Conservation (phyloP, 2,329 filamentous ascomycete genomes). For the Beauveria scarabaeidicola region DNA sequence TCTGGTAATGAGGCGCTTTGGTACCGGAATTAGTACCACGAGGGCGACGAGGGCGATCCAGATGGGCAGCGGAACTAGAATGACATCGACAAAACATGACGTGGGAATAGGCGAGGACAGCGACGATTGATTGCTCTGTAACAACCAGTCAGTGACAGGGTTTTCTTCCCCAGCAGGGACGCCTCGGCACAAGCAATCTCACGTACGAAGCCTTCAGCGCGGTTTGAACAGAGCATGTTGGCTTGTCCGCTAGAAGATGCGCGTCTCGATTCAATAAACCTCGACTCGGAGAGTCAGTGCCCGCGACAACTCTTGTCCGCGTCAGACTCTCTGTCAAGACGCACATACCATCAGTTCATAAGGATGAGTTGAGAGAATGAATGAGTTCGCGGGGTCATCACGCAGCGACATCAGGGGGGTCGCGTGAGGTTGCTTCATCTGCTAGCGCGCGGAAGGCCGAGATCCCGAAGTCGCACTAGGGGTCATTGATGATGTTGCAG, state of each 20-base stretch:
- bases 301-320: not conserved
- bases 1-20: not conserved
- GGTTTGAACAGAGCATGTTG: constrained; percentile 4
- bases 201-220: constrained; percentile 11
- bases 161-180: too few relatives aligned
- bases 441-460: not conserved
- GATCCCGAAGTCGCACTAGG: not conserved
- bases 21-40: not conserved
- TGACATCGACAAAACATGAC: constrained; percentile 9
- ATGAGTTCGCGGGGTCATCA: not conserved
- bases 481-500: too few relatives aligned
- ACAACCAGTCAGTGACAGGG: not conserved
- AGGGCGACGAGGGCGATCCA: constrained; percentile 5
- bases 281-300: not conserved
- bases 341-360: too few relatives aligned
- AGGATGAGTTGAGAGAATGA: not conserved
- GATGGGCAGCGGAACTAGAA: constrained; percentile 7
- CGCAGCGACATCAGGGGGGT: not conserved
- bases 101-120: not conserved
- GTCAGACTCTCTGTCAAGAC: too few relatives aligned
- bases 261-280: not conserved
- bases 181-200: too few relatives aligned
- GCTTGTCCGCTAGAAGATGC: not conserved
- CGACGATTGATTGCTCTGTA: not conserved
- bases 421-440: not conserved